phyloP scores from a whole-genome alignment of 331 rosid species.

The Cydonia oblonga region DNA sequence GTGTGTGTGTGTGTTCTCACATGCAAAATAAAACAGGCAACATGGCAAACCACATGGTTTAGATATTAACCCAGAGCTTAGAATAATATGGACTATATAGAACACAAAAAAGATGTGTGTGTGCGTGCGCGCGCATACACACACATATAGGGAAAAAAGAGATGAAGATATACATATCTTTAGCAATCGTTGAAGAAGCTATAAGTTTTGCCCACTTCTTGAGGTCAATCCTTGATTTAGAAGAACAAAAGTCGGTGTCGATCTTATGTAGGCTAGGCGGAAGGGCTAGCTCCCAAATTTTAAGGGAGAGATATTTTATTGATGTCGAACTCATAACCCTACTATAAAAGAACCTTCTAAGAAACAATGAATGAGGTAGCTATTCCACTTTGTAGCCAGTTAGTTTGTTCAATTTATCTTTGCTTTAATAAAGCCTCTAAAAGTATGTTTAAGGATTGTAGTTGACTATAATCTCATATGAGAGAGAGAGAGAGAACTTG shows the following conservation, averaged over 20 bases:
- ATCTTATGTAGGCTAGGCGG: background rate
- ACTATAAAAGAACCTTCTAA: background rate
- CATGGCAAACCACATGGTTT: too few species aligned
- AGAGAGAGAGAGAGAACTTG: conserved; percentile 1
- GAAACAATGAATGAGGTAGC: background rate
- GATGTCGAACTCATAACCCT: background rate
- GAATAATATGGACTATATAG: too few species aligned
- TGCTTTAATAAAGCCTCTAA: conserved; percentile 10
- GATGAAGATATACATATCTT: background rate
- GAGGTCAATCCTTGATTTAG: background rate
- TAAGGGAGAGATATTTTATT: background rate
- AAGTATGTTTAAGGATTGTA: conserved; percentile 9
- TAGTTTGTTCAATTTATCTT: background rate
- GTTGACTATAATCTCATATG: background rate
- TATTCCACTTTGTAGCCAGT: conserved; percentile 3
- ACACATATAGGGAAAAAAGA: background rate
- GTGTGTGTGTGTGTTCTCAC: too few species aligned
- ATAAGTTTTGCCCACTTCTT: background rate
- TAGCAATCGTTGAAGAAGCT: background rate
- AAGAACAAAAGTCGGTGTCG: background rate
- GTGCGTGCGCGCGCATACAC: too few species aligned
- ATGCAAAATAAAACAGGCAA: too few species aligned
- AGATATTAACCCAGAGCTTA: too few species aligned
- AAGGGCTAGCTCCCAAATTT: background rate
- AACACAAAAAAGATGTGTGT: too few species aligned